Percentiles rank a stretch among this genome's conserved stretches.
phyloP scores from a whole-genome alignment of 768 basidiomycete species.

The Leccinum longicurvipes region DNA sequence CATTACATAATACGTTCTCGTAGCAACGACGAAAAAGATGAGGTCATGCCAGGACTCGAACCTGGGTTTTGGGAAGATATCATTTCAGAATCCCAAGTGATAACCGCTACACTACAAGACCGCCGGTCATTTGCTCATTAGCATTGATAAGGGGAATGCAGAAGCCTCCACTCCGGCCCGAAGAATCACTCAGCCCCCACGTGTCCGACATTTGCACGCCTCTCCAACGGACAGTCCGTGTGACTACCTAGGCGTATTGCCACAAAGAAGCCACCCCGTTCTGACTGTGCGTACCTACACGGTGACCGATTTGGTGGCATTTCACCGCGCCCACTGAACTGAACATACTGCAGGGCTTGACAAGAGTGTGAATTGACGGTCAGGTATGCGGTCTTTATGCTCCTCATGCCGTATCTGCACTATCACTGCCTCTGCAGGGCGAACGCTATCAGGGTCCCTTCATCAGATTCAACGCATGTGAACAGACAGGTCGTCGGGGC shows the following conservation, averaged over 20 bases:
- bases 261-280: too few species aligned
- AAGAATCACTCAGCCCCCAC: too few species aligned
- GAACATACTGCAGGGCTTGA: background rate
- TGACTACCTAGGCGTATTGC: too few species aligned
- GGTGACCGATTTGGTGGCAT: too few species aligned
- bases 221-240: too few species aligned
- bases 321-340: too few species aligned
- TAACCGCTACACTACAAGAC: constrained; percentile 30
- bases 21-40: background rate
- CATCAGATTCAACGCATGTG: background rate
- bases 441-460: background rate
- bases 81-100: constrained; percentile 27
- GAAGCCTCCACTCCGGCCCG: too few species aligned
- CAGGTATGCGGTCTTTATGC: background rate
- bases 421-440: background rate
- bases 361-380: background rate
- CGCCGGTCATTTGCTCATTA: background rate
- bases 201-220: too few species aligned
- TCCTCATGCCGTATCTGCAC: background rate
- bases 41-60: constrained; percentile 28
- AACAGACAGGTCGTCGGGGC: background rate
- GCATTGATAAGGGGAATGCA: too few species aligned
- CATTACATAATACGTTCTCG: constrained; percentile 7
- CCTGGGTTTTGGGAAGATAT: constrained; percentile 25
- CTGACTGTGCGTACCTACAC: too few species aligned